Evolutionary conservation across 73 alveolate species (phyloP), one percentile per base, ranked within the genome.

Genomic region (Symbiodinium pilosum): DNA sequence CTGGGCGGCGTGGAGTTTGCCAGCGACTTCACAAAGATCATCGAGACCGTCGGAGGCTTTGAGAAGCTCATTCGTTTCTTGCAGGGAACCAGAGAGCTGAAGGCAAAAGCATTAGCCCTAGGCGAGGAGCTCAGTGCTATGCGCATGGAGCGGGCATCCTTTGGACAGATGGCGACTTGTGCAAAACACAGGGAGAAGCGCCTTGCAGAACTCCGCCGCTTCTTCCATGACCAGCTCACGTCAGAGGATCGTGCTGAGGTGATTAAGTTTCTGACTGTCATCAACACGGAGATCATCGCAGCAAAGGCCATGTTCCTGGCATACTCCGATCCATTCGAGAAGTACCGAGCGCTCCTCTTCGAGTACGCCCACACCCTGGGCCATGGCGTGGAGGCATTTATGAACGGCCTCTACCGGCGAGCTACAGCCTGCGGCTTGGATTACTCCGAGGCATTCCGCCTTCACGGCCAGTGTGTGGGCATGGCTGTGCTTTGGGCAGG

Each of bases 271-370:
- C 96, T 91, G 34, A 91, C 96, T 12, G 96, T 91, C 96, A 91
- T 91, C 88, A 91, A 91, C 88, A 91, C 96, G 39, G 96, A 91
- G 96, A 91, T 91, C 81, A 91, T 91, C 68, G 96, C 96, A 2
- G 96, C 96, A 73, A 91, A 91, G 77, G 96, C 96, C 71, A 91
- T 91, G 96, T 91, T 91, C 88, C 47, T 91, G 96, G 96, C 96
- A 34, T 91, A 91, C 18, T 91, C 96, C 54, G 96, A 91, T 32
- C 96, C 96, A 51, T 91, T 91, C 40, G 96, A 91, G 96, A 91
- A 91, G 96, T 91, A 91, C 96, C 96, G 96, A 39, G 96, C 96
- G 1, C 75, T 91, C 40, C 83, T 91, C 47, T 91, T 91, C n/a
- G 96, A 91, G 95, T 91, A 91, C 18, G 96, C 96, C 32, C 96